Conservation (phyloP, 2,329 filamentous ascomycete genomes). For the Epichloe aotearoae region DNA sequence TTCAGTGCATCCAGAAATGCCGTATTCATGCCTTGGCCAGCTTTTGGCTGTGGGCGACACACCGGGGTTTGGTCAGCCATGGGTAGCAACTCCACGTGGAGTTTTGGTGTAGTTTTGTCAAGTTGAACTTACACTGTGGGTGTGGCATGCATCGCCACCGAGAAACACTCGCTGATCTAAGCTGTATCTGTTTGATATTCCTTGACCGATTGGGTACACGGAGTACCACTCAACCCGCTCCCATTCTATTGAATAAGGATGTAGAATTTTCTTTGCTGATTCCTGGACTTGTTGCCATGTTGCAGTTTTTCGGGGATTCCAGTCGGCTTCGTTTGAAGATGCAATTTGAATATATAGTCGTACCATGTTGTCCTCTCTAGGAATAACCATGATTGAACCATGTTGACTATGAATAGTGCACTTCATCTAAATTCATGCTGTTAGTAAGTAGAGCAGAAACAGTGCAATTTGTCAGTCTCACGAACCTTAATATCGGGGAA, state of each 20-base stretch:
- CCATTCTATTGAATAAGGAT: constrained; percentile 55
- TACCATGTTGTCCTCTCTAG: constrained; percentile 55
- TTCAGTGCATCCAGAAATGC: constrained; percentile 75
- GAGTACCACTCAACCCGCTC: constrained; percentile 61
- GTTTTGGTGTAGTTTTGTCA: background rate
- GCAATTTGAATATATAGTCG: constrained; percentile 57
- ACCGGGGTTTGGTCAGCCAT: background rate
- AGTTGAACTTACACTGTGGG: constrained; percentile 47
- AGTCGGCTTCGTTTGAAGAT: constrained; percentile 47
- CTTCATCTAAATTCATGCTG: constrained; percentile 39
- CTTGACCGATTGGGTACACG: constrained; percentile 64
- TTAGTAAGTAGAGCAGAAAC: constrained; percentile 18
- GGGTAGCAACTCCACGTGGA: background rate
- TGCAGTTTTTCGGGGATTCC: constrained; percentile 48
- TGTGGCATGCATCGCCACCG: constrained; percentile 67
- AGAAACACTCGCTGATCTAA: constrained; percentile 59
- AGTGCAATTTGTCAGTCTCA: background rate
- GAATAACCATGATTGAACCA: constrained; percentile 71
- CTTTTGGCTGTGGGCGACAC: constrained; percentile 47
- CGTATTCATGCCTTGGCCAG: constrained; percentile 70
- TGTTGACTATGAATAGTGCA: constrained; percentile 62
- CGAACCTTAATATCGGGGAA: constrained; percentile 64
- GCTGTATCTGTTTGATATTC: constrained; percentile 55
- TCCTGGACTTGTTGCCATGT: constrained; percentile 50
- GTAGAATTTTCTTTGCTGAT: constrained; percentile 50